Evolutionary conservation across 192 early-diverging fungal genomes (phyloP), one percentile per base, ranked within the genome.

Genomic region (Mortierella alpina): DNA sequence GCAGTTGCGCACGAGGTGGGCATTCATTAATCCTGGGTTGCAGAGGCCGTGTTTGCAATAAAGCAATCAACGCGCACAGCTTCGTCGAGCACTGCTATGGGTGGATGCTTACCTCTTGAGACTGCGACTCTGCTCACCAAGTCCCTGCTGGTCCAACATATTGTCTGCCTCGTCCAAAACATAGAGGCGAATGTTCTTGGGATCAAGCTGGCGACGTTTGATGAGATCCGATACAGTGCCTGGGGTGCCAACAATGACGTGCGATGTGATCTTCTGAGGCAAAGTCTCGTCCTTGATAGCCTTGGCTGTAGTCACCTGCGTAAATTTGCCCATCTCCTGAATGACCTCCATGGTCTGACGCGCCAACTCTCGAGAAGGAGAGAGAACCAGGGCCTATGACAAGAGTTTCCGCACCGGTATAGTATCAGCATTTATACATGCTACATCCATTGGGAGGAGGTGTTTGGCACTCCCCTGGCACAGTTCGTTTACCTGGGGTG

Each of bases 81-180:
- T 3, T 18, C 7, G 15, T 55, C 18, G 22, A 31, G 13, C 56
- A 58, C 22, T 5, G 15, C 41, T 58, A 18, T 61, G 12, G 18
- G 31, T 8, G 31, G 45, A 63, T 63, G 13, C 6, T 39, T 86
- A 93, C 93, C 90, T 93, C 82, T 95, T 95, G 72, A 98, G 87
- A 31, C 90, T 88, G 46, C 95, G 77, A 75, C 92, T 94, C 72
- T 97, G 96, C 72, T 97, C 96, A 1, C 92, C 95, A 42, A 98
- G 85, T 20, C 90, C 87, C 68, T 91, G 90, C 87, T 91, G 83
- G 83, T 97, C 96, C 67, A 98, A 79, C 98, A 98, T 97, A 73
- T 95, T 97, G 76, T 99, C 98, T n/a, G 98, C 98, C 83, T 99
- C 98, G 72, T 99, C 98, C 68, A 99, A 86, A 9, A 98, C 96